Evolutionary conservation across 2,329 filamentous ascomycete genomes (phyloP).

Genomic region (Cytospora paraplurivora): DNA sequence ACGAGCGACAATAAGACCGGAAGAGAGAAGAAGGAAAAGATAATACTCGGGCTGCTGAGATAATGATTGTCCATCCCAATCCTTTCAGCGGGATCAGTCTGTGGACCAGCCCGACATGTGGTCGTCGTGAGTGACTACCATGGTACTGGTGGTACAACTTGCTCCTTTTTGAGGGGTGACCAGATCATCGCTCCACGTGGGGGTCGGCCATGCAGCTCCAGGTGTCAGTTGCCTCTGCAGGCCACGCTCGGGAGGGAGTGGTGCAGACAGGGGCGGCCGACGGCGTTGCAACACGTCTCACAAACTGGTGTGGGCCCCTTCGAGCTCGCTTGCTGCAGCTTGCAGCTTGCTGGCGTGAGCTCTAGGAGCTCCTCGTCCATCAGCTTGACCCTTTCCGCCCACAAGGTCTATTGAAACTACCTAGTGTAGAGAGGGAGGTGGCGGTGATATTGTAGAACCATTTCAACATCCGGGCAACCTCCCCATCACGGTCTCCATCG

Average conservation of each 20-base stretch:
- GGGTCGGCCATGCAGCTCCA: conserved; percentile 1
- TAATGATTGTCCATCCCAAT: too few species aligned
- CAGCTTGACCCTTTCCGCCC: too few species aligned
- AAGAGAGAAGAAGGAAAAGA: too few species aligned
- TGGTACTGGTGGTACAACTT: neutral
- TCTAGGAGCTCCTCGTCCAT: too few species aligned
- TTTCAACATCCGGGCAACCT: neutral
- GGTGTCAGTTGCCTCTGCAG: neutral
- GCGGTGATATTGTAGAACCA: neutral
- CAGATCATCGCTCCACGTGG: neutral
- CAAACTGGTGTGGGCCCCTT: too few species aligned
- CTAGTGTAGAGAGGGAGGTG: too few species aligned
- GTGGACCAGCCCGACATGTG: neutral
- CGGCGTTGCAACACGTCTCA: neutral
- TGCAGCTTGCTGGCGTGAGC: too few species aligned
- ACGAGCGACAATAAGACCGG: too few species aligned
- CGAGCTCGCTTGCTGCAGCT: too few species aligned
- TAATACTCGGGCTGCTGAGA: too few species aligned
- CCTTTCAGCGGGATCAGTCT: too few species aligned
- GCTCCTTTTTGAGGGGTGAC: neutral
- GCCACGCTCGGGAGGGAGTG: neutral
- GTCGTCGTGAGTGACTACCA: neutral
- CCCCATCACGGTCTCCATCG: neutral
- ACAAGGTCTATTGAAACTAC: too few species aligned
- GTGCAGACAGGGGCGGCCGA: neutral